These are phyloP conservation scores for Melaleuca quinquenervia DNA, from an alignment of 345 rosid species.

Conservation along the genomic window DNA sequence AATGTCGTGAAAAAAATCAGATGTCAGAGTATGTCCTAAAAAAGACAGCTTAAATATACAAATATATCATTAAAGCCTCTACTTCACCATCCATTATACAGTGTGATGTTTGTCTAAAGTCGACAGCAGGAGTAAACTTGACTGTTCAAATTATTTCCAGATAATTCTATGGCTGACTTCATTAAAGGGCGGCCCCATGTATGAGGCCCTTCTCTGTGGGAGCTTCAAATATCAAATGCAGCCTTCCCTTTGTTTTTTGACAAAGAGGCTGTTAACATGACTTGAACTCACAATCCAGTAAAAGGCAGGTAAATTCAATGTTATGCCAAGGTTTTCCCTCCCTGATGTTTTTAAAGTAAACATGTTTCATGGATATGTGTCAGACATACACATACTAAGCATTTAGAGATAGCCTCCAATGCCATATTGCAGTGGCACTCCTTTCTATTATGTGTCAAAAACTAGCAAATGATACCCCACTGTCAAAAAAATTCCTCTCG, in stretches of 20 bases:
- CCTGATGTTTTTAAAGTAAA: neutral
- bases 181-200: neutral
- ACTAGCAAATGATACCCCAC: neutral
- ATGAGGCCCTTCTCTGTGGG: neutral
- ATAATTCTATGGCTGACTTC: neutral
- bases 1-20: neutral
- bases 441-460: neutral
- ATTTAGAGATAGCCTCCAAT: neutral
- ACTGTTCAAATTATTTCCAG: neutral
- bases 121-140: neutral
- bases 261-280: neutral
- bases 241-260: neutral
- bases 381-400: neutral
- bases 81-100: neutral
- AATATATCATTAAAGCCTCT: neutral
- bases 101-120: neutral
- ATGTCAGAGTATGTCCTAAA: neutral
- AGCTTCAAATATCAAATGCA: neutral
- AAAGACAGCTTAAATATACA: neutral
- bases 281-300: neutral
- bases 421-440: neutral
- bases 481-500: neutral
- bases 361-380: neutral
- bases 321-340: neutral
- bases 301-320: neutral